Evolutionary conservation across 768 basidiomycete species (phyloP).

Genomic region (Auricularia sp.): DNA sequence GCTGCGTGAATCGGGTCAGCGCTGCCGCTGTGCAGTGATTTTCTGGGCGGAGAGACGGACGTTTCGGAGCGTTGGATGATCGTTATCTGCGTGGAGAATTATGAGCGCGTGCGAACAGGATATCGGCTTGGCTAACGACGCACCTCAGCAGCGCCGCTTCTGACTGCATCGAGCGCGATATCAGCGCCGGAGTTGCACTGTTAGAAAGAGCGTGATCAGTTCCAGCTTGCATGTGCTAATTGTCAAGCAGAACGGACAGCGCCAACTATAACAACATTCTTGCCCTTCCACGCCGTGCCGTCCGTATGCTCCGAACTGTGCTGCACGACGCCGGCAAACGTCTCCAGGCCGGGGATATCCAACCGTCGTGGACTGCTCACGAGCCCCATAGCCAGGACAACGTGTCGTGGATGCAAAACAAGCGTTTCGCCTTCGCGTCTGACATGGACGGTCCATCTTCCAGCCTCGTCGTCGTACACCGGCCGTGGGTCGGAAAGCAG

Average conservation of each 20-base stretch:
- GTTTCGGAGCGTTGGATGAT: no score
- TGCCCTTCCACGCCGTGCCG: neutral
- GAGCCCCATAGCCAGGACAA: neutral
- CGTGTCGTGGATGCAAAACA: neutral
- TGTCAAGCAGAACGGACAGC: neutral
- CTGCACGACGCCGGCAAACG: neutral
- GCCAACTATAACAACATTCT: neutral
- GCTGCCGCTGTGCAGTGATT: no score
- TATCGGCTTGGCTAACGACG: neutral
- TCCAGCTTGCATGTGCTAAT: neutral
- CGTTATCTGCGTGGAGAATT: neutral
- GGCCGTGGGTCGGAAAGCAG: slow-evolving; percentile 19
- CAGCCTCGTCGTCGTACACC: slow-evolving; percentile 21
- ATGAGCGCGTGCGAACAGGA: neutral
- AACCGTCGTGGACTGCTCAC: neutral
- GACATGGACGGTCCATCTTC: slow-evolving; percentile 12
- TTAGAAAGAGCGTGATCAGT: neutral
- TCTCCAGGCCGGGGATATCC: neutral
- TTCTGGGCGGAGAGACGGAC: no score
- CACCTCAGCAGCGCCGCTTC: neutral
- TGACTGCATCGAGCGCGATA: slow-evolving; percentile 2
- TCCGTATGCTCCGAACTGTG: neutral
- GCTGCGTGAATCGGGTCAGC: no score
- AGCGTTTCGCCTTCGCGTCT: neutral
- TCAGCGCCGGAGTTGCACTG: slow-evolving; percentile 3